These are phyloP conservation scores for Luvunga scandens DNA, from an alignment of 345 rosid genomes.

Conservation along the genomic window DNA sequence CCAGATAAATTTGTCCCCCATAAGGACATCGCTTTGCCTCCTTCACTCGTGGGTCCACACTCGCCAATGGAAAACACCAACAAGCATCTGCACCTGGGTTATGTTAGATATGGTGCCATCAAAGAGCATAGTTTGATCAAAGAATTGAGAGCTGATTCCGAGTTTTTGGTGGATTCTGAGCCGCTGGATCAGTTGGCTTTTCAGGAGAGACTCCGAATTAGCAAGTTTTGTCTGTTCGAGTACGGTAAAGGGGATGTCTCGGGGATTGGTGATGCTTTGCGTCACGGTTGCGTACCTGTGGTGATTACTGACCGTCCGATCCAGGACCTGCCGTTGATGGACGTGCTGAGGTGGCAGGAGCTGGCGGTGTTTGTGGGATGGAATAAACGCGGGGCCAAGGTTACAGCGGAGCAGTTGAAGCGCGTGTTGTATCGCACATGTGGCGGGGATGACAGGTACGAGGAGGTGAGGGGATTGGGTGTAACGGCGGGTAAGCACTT, in stretches of 20 bases:
- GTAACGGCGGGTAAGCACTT: conserved; percentile 38
- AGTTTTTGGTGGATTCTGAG: conserved; percentile 44
- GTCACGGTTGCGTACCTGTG: conserved; percentile 55
- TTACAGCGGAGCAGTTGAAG: conserved; percentile 34
- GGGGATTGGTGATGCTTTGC: conserved; percentile 46
- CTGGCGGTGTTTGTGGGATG: conserved; percentile 43
- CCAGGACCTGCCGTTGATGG: conserved; percentile 56
- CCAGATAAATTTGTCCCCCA: conserved; percentile 46
- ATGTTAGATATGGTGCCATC: conserved; percentile 30
- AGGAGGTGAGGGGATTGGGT: conserved; percentile 32
- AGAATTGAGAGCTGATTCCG: conserved; percentile 27
- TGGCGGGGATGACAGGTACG: conserved; percentile 14
- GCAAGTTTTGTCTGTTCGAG: conserved; percentile 55
- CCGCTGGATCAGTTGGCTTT: conserved; percentile 37
- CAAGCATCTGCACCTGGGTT: conserved; percentile 21
- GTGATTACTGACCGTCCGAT: conserved; percentile 56
- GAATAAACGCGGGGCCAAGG: neutral
- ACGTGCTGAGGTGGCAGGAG: conserved; percentile 53
- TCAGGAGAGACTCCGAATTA: conserved; percentile 22
- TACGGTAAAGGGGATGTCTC: conserved; percentile 36
- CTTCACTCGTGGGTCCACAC: conserved; percentile 12
- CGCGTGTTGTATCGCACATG: conserved; percentile 28
- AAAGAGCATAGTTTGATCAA: conserved; percentile 22
- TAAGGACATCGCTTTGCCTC: conserved; percentile 56
- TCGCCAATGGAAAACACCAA: conserved; percentile 8